Conservation (phyloP, 176 grass and related monocot species). For the Poa annua region DNA sequence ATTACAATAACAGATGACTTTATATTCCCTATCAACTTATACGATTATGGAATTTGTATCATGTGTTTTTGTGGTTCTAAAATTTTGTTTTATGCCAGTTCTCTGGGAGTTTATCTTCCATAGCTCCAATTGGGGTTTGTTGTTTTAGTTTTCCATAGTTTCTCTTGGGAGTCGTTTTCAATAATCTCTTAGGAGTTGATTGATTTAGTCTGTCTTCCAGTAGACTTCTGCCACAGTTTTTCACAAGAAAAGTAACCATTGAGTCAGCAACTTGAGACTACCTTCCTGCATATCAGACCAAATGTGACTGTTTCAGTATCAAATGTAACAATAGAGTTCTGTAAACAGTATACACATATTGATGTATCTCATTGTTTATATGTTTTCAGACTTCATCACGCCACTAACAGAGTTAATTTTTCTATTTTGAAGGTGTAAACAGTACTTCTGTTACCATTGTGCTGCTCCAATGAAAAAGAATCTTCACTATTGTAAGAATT, state of each 20-base stretch:
- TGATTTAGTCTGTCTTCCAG: neutral
- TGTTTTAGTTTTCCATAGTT: constrained; percentile 2
- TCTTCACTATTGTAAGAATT: constrained; percentile 54
- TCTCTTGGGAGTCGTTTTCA: neutral
- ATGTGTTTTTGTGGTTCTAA: neutral
- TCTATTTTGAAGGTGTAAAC: constrained; percentile 62
- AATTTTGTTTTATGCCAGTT: neutral
- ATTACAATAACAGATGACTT: neutral
- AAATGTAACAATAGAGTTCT: neutral
- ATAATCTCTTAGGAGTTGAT: neutral
- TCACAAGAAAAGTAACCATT: neutral
- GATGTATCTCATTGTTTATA: neutral
- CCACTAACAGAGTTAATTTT: constrained; percentile 7
- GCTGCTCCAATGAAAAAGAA: constrained; percentile 54
- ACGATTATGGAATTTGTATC: neutral
- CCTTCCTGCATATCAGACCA: neutral
- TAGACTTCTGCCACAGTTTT: neutral
- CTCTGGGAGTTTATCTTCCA: neutral
- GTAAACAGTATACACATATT: constrained; percentile 13
- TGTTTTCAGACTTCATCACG: constrained; percentile 6
- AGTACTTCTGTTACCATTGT: constrained; percentile 75
- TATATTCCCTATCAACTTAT: neutral
- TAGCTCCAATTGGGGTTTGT: neutral
- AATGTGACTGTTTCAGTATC: neutral
- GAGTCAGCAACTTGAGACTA: constrained; percentile 9